These are phyloP conservation scores for Rhodomyrtus psidioides DNA, from an alignment of 441 rosid genomes.

Conservation along the genomic window DNA sequence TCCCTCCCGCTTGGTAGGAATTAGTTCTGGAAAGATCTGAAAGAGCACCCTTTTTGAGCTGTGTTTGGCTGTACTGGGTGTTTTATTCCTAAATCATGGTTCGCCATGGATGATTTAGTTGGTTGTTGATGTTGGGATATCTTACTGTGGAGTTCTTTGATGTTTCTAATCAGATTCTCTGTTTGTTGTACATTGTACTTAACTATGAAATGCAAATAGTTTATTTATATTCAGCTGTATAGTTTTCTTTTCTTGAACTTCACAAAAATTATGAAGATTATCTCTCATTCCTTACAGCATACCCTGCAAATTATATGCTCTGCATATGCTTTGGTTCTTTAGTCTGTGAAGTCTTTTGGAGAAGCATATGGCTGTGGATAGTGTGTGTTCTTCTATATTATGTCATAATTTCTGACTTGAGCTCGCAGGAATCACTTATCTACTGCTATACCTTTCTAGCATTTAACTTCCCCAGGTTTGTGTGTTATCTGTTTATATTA, in stretches of 20 bases:
- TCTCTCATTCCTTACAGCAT: not conserved
- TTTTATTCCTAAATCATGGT: not conserved
- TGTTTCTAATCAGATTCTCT: not conserved
- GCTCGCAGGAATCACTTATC: not conserved
- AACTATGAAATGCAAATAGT: not conserved
- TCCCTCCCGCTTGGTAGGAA: slow-evolving; percentile 89
- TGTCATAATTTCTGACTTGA: not conserved
- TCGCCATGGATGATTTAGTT: not conserved
- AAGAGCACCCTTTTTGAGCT: not conserved
- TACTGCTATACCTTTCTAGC: not conserved
- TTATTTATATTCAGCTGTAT: not conserved
- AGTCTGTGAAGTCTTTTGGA: not conserved
- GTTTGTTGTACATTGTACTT: not conserved
- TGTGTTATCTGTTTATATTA: not conserved
- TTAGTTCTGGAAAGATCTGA: slow-evolving; percentile 20
- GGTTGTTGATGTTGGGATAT: not conserved
- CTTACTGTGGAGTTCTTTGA: not conserved
- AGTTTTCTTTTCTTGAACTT: not conserved
- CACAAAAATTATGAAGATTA: not conserved
- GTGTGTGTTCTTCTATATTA: not conserved
- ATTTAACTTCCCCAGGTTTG: not conserved
- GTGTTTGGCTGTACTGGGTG: not conserved
- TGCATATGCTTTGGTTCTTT: not conserved
- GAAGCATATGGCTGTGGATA: not conserved
- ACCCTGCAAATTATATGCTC: not conserved